These are phyloP conservation scores for Pythium dissimile DNA, from an alignment of 352 stramenopile species.

Conservation along the genomic window DNA sequence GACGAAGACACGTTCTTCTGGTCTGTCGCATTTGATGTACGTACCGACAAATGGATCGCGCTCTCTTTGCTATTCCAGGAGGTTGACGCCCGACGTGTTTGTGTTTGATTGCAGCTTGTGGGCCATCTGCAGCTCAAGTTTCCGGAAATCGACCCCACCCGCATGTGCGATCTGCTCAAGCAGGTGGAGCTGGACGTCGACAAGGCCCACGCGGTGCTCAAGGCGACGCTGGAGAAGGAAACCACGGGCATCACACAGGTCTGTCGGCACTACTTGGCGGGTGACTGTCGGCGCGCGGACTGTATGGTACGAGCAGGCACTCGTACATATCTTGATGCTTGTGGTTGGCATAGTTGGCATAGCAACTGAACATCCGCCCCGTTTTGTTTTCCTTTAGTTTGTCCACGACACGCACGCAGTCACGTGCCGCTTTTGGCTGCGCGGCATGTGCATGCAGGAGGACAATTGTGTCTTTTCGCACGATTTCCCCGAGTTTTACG, in stretches of 20 bases:
- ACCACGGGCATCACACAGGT: constrained; percentile 68
- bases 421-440: constrained; percentile 84
- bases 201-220: constrained; percentile 69
- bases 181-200: constrained; percentile 71
- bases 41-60: background rate
- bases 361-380: too few relatives aligned
- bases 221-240: constrained; percentile 72
- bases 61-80: background rate
- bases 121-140: constrained; percentile 84
- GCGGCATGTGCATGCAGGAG: constrained; percentile 70
- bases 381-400: constrained; percentile 44
- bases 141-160: constrained; percentile 64
- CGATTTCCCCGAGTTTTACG: constrained; percentile 74
- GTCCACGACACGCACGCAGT: constrained; percentile 81
- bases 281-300: constrained; percentile 77
- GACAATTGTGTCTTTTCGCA: constrained; percentile 82
- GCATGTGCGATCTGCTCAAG: constrained; percentile 71
- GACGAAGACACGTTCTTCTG: constrained; percentile 85
- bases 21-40: constrained; percentile 82
- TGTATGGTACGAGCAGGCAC: constrained; percentile 57
- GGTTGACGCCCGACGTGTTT: background rate
- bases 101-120: constrained; percentile 43
- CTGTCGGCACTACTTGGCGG: constrained; percentile 78
- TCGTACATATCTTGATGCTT: too few relatives aligned
- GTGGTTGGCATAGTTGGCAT: background rate